These are phyloP conservation scores for Cyanodermella asteris DNA, from an alignment of 2,329 filamentous ascomycete species.

Conservation along the genomic window DNA sequence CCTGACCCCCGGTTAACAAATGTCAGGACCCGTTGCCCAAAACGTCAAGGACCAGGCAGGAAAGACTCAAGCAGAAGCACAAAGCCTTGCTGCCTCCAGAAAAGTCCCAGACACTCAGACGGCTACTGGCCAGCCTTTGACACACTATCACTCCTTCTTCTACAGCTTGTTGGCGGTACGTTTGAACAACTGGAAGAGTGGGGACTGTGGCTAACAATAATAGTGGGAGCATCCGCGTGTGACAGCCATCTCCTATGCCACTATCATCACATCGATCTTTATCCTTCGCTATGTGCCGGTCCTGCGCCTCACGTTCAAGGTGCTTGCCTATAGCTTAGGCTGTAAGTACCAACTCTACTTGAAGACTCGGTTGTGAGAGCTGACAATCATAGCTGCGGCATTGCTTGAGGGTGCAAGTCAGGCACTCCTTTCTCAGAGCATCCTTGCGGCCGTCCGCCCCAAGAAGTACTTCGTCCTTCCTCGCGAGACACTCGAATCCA, in stretches of 20 bases:
- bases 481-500: constrained; percentile 38
- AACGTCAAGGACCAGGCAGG: constrained; percentile 33
- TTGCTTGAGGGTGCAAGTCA: constrained; percentile 35
- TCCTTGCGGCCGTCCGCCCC: constrained; percentile 39
- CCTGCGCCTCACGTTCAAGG: constrained; percentile 39
- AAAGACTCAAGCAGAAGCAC: constrained; percentile 35
- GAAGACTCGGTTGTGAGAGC: constrained; percentile 6
- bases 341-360: constrained; percentile 18
- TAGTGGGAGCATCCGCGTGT: constrained; percentile 45
- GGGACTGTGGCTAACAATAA: constrained; percentile 1
- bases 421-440: constrained; percentile 31
- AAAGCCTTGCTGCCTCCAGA: constrained; percentile 32
- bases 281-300: constrained; percentile 40
- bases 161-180: constrained; percentile 41
- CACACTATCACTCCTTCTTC: constrained; percentile 46
- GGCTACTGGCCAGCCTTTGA: constrained; percentile 39
- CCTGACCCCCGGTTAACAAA: not conserved
- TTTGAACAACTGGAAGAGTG: not conserved
- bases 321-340: constrained; percentile 35
- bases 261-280: constrained; percentile 36
- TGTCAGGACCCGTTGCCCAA: constrained; percentile 31
- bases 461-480: constrained; percentile 44
- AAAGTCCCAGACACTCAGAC: constrained; percentile 31
- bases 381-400: constrained; percentile 26
- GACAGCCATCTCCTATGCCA: constrained; percentile 36